Base-by-base conservation (phyloP, 2,329 filamentous ascomycete species). In the Nemania sp. region DNA sequence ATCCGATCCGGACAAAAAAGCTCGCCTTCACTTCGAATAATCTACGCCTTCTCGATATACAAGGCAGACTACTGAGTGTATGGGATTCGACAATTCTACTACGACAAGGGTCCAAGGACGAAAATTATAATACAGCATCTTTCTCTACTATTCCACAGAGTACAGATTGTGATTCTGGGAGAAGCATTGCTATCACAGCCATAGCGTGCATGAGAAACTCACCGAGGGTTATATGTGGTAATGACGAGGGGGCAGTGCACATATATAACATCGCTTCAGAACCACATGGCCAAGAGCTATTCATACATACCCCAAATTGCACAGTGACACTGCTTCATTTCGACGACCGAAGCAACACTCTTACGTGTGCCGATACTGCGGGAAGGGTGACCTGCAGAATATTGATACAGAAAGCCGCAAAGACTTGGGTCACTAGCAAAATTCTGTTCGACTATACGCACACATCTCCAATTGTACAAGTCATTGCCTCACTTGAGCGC, bases 81-180 rank as follows among this genome's bases (percentile, higher is more conserved):
- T 68, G 66, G 65, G 58, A 62, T 7, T 64, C 65, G 0, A 42
- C 61, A 1, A 60, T 64, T 11, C 59, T 68, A 1, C 54, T 62
- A 5, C 46, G 61, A 2, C 48, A 54, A 1, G 60, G 63, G 7
- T 34, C 4, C 12, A 59, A 61, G 0, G 59, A 64, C 0, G 57
- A 61, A 4, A 52, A 41, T 22, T 62, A 56, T 14, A 57, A 60
- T 33, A 58, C 55, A 1, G 26, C 57, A 2, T 61, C 57, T 0
- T 22, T 28, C 4, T 47, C 58, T 0, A 57, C 48, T 2, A 31
- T 34, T 1, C 53, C 54, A 1, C 49, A 40, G 14, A 2, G 30
- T 15, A 6, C 11, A 22, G 45, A 31, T 26, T n/a, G 7, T 8
- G 39, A n/a, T 12, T 36, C 48, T 5, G 41, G 5, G 2, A 42